phyloP scores from a whole-genome alignment of 441 rosid species.

The Populus tomentosa region DNA sequence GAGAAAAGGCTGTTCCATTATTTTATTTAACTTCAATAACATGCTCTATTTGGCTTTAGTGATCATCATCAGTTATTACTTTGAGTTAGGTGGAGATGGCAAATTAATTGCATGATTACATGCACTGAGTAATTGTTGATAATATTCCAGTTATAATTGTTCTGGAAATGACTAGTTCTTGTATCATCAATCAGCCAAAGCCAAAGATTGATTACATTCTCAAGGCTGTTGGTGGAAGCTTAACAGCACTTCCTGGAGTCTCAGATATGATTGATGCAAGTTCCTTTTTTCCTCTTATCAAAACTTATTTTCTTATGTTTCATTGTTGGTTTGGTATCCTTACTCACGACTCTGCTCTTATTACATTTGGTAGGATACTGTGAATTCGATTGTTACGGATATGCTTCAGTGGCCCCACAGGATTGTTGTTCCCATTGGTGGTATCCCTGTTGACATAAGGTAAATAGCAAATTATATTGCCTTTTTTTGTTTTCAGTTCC shows the following conservation, averaged over 20 bases:
- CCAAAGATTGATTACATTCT: slow-evolving; percentile 88
- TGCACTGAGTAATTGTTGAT: neutral
- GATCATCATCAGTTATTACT: neutral
- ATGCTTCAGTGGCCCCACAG: slow-evolving; percentile 99
- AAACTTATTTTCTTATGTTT: neutral
- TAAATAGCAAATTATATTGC: slow-evolving; percentile 18
- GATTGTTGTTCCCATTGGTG: slow-evolving; percentile 94
- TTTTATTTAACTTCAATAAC: neutral
- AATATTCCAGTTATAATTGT: neutral
- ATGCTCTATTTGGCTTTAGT: neutral
- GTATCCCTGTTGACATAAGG: slow-evolving; percentile 85
- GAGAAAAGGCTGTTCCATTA: neutral
- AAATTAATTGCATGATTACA: neutral
- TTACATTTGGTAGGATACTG: slow-evolving; percentile 60
- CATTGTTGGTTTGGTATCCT: slow-evolving; percentile 2
- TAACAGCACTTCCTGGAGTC: slow-evolving; percentile 88
- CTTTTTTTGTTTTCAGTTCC: neutral
- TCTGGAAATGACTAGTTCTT: slow-evolving; percentile 24
- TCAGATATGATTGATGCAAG: slow-evolving; percentile 97
- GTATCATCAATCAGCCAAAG: slow-evolving; percentile 61
- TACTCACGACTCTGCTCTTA: slow-evolving; percentile 8
- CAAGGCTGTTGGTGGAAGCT: slow-evolving; percentile 98
- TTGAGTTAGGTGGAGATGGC: neutral
- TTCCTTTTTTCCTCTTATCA: slow-evolving; percentile 5
- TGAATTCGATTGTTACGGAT: slow-evolving; percentile 72